Base-by-base conservation (phyloP, 371 early-diverging fungal genomes). In the Lichtheimia corymbifera region DNA sequence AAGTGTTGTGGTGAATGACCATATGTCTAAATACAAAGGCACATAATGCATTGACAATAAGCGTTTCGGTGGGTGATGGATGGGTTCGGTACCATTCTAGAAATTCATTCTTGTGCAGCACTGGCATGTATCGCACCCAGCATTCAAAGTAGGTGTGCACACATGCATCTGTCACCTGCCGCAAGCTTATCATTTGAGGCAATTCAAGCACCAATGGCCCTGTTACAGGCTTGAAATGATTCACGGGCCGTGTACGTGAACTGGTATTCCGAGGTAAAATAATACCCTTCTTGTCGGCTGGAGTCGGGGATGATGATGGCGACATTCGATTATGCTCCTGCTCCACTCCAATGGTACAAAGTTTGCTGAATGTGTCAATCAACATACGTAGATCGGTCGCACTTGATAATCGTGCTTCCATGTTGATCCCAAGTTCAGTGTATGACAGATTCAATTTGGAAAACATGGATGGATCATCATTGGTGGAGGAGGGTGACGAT, bases 31-130 rank as follows among this genome's bases (percentile, higher is more conserved):
- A 77, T 0, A 62, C 61, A 50, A 58, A 64, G 2, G 70, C 49
- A 53, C 75, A 75, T 40, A 80, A 66, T 11, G 81, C 81, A 55
- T 80, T 80, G 27, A 80, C 78, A 52, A 80, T 72, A 12, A 80
- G 52, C 4, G 72, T 72, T 27, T 80, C 76, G 7, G 63, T 58
- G 1, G 81, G 76, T 12, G 62, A 53, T 15, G 63, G 52, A n/a
- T 77, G 71, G 1, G 51, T 40, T 17, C 64, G 50, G 49, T 80
- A 76, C 76, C 78, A 80, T 0, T 53, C 58, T 70, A 76, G 70
- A 35, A 80, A 80, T 52, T 77, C 74, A 9, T 73, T 67, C 50
- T 60, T 62, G 54, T 53, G 56, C 27, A 80, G 55, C 12, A 80
- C 65, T 2, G 74, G 77, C 13, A 62, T 63, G 47, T 67, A 71